Evolutionary conservation across 1,284 basidiomycete species (phyloP).

Genomic region (Mycena sp.): DNA sequence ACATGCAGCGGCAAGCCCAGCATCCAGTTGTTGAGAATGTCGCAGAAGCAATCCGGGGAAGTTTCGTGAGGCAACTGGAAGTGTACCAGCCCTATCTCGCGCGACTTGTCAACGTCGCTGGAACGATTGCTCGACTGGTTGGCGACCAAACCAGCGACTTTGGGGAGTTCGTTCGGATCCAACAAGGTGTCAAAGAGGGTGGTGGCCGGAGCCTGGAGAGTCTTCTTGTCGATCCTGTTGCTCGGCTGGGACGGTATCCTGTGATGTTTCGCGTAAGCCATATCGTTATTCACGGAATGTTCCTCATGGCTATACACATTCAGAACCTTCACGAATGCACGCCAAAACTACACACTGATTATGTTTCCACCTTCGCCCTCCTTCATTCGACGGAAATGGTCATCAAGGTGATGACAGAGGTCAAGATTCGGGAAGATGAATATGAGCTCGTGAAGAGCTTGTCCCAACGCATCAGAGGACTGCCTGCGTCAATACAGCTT

Average conservation of each 20-base stretch:
- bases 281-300: background rate
- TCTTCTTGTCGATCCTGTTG: constrained; percentile 80
- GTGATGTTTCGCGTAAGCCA: constrained; percentile 75
- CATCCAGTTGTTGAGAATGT: constrained; percentile 59
- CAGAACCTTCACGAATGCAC: constrained; percentile 72
- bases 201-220: constrained; percentile 71
- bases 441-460: constrained; percentile 78
- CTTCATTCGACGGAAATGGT: constrained; percentile 73
- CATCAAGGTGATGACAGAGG: constrained; percentile 81
- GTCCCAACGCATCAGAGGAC: constrained; percentile 64
- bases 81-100: constrained; percentile 89
- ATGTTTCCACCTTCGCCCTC: constrained; percentile 72
- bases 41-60: constrained; percentile 61
- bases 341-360: constrained; percentile 73
- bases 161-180: constrained; percentile 85
- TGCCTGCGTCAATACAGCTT: constrained; percentile 61
- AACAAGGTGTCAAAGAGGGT: constrained; percentile 64
- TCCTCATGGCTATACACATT: constrained; percentile 5
- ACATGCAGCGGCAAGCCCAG: constrained; percentile 53
- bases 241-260: constrained; percentile 78
- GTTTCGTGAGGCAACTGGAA: constrained; percentile 73
- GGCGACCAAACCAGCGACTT: constrained; percentile 71
- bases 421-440: constrained; percentile 86
- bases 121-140: constrained; percentile 64
- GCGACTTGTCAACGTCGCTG: constrained; percentile 68